Evolutionary conservation across 2,329 filamentous ascomycete species (phyloP).

Genomic region (Alternaria rosae): DNA sequence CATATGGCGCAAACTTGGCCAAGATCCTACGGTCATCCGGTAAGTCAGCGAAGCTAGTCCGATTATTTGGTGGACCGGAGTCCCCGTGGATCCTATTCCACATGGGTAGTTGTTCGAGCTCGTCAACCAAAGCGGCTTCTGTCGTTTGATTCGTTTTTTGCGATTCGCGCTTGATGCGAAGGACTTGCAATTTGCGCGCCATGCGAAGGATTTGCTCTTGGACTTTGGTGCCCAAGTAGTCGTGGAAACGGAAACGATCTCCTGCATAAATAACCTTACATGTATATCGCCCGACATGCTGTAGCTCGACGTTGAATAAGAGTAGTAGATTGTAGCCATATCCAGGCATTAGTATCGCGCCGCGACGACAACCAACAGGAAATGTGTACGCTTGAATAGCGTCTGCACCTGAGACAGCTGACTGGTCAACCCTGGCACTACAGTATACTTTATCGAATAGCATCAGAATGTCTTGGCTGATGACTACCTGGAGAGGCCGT

Average conservation of each 20-base stretch:
- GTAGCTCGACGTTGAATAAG: neutral
- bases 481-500: neutral
- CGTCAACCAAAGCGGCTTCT: no score
- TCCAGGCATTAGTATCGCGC: neutral
- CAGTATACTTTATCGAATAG: neutral
- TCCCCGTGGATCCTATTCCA: neutral
- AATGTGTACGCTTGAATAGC: neutral
- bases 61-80: neutral
- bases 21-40: fast-evolving
- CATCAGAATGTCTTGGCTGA: fast-evolving
- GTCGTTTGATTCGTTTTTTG: no score
- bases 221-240: neutral
- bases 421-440: neutral
- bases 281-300: neutral
- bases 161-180: no score
- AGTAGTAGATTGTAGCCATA: neutral
- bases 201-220: neutral
- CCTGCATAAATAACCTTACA: neutral
- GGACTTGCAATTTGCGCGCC: no score
- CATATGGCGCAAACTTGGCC: neutral
- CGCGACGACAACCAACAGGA: neutral
- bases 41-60: neutral
- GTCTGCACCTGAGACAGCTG: neutral
- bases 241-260: no score
- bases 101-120: neutral